A percentile compares a stretch with the other conserved stretches of the same genome.
Evolutionary conservation across 495 filamentous ascomycete genomes (phyloP).

Genomic region (Aspergillus steynii): DNA sequence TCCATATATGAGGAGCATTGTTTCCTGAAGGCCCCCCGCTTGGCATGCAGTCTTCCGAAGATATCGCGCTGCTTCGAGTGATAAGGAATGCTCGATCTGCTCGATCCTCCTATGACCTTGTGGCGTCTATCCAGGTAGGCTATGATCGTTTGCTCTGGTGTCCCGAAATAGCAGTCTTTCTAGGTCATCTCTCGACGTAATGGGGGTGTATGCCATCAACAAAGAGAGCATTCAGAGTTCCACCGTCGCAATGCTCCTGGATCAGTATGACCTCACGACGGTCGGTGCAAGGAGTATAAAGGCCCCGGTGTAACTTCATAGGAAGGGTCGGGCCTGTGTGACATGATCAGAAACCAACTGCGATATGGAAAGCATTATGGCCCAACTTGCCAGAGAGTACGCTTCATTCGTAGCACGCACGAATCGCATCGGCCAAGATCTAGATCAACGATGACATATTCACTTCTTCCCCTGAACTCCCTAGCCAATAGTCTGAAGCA

Average conservation of each 20-base stretch:
- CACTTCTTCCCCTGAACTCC: background rate
- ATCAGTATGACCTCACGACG: background rate
- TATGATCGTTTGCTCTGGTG: background rate
- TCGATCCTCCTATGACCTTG: background rate
- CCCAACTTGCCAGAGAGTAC: background rate
- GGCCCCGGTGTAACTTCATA: background rate
- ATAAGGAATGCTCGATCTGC: background rate
- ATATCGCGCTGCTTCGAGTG: background rate
- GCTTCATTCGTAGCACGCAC: background rate
- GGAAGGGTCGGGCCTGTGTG: background rate
- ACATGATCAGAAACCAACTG: background rate
- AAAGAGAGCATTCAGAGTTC: conserved; percentile 3
- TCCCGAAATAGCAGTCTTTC: background rate
- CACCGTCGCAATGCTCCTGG: conserved; percentile 22
- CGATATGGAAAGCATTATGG: background rate
- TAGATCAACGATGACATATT: background rate
- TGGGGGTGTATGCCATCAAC: background rate
- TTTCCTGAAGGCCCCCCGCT: background rate
- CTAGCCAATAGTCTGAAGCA: background rate
- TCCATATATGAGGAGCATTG: background rate
- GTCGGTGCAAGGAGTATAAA: background rate
- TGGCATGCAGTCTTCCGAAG: background rate
- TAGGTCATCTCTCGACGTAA: background rate
- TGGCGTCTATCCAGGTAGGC: background rate
- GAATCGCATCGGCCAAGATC: background rate